Evolutionary conservation across 495 filamentous ascomycete genomes (phyloP).

Genomic region (Tuber brumale): DNA sequence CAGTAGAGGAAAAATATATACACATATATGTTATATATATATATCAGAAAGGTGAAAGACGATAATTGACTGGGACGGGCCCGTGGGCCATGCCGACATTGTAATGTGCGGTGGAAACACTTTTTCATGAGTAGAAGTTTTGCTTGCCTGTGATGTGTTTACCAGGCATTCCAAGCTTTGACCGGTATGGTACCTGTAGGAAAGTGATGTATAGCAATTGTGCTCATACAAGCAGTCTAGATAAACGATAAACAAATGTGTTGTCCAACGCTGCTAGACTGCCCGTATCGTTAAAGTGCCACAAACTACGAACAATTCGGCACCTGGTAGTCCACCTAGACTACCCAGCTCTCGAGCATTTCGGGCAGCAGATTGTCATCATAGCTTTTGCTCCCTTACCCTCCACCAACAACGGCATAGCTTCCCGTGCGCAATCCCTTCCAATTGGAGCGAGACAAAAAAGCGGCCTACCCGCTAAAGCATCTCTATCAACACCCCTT

Average conservation of each 20-base stretch:
- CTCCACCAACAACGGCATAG: constrained; percentile 19
- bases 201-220: not conserved
- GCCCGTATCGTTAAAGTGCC: not conserved
- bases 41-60: not conserved
- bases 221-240: not conserved
- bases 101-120: not conserved
- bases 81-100: not conserved
- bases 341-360: not conserved
- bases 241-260: not conserved
- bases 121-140: not conserved
- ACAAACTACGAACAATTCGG: not conserved
- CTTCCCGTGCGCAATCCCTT: constrained; percentile 22
- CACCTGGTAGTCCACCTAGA: not conserved
- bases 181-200: not conserved
- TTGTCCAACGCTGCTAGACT: not conserved
- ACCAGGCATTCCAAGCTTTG: not conserved
- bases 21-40: too few relatives aligned
- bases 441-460: constrained; percentile 28
- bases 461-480: constrained; percentile 24
- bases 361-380: not conserved
- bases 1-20: not conserved
- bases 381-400: not conserved
- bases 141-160: not conserved
- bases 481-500: constrained; percentile 13
- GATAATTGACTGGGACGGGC: not conserved